Evolutionary conservation across 352 stramenopile species (phyloP), one percentile per base, ranked within the genome.

Genomic region (Phytophthora palmivora): DNA sequence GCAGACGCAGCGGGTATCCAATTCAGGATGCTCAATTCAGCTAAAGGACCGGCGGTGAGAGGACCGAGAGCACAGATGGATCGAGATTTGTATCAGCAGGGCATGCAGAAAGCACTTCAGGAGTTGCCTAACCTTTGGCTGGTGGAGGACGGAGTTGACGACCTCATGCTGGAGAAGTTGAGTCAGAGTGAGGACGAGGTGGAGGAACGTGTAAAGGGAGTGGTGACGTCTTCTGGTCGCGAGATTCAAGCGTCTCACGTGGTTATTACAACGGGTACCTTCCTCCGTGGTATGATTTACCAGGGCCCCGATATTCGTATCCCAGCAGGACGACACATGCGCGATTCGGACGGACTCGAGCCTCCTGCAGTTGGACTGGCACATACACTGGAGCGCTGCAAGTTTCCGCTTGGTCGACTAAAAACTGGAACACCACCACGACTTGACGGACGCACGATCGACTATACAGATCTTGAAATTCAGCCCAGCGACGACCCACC

Each of bases 201-300:
- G 24, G 79, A 91, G 9, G 69, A 92, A 57, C 61, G 72, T 11
- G 79, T 96, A 26, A 72, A 72, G 15, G 89, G 84, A 34, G 74
- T 97, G 26, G 73, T 89, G 22, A 88, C 79, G 3, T 76, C 77
- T 16, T 84, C 80, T 0, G 85, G 82, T 5, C 67, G 67, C 6
- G 70, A 76, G 12, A 89, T 94, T 38, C 54, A 49, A n/a, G 76
- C 72, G 28, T 60, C 65, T 14, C 76, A 81, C 9, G 90, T 91
- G n/a, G 95, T 99, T 28, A 96, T 99, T 51, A 99, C 97, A 10
- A 99, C 97, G 2, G 97, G 97, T 14, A 99, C 97, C 15, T 99
- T 99, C 70, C 74, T 99, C 15, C 79, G 96, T 12, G 97, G 97
- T 15, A 95, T 98, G 54, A 94, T 98, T 39, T 98, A 98, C 67